Conservation (phyloP, 108 stramenopile genomes). For the Skeletonema menzelii region DNA sequence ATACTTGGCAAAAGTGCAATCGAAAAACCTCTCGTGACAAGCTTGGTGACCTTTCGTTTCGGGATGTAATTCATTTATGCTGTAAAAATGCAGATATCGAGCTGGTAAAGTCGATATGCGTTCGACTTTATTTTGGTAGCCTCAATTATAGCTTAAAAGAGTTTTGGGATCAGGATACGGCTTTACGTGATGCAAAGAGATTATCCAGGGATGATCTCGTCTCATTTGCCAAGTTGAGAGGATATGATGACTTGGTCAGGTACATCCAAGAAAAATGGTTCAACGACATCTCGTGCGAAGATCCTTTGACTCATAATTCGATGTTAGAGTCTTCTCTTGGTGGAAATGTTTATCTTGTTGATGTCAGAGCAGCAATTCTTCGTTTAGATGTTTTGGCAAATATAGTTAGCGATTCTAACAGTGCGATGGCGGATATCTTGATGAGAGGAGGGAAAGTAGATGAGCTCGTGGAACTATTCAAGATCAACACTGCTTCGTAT, state of each 20-base stretch:
- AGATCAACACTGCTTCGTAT: not conserved
- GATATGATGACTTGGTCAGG: not conserved
- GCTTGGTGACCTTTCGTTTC: not conserved
- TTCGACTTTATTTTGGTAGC: not conserved
- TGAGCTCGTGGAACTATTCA: not conserved
- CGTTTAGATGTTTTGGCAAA: not conserved
- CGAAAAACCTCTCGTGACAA: not conserved
- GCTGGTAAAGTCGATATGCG: not conserved
- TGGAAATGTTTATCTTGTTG: not conserved
- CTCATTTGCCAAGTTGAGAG: not conserved
- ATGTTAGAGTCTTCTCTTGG: not conserved
- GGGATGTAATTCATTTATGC: not conserved
- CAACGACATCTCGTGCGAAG: not conserved
- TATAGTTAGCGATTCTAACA: not conserved
- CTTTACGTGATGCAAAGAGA: not conserved
- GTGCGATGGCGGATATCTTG: not conserved
- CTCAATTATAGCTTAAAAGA: not conserved
- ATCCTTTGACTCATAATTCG: not conserved
- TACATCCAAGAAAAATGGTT: not conserved
- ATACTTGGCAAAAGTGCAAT: not conserved
- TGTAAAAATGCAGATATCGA: not conserved
- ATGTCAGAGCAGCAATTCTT: not conserved
- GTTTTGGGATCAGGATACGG: not conserved
- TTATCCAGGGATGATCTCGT: not conserved
- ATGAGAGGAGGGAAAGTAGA: not conserved